These are phyloP conservation scores for Ilyonectria mors-panacis DNA, from an alignment of 2,329 filamentous ascomycete genomes.

Conservation along the genomic window DNA sequence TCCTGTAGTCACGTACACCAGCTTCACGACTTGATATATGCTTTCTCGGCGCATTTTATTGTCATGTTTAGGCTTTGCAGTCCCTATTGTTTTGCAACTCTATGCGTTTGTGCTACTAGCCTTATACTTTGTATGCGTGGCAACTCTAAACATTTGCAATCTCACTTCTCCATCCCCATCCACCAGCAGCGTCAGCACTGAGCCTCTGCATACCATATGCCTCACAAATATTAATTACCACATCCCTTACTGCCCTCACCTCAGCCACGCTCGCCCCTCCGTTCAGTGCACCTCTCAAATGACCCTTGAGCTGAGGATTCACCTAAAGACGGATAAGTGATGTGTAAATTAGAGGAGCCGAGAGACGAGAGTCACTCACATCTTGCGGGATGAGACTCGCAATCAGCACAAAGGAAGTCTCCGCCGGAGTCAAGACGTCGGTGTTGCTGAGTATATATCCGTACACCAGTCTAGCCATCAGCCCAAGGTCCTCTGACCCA, in stretches of 20 bases:
- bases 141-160: slow-evolving; percentile 42
- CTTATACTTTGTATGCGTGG: not conserved
- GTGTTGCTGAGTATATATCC: slow-evolving; percentile 47
- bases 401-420: slow-evolving; percentile 47
- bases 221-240: slow-evolving; percentile 47
- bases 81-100: not conserved
- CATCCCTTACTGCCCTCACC: slow-evolving; percentile 44
- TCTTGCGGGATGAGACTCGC: slow-evolving; percentile 49
- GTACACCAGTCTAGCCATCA: slow-evolving; percentile 45
- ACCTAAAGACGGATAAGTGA: slow-evolving; percentile 33
- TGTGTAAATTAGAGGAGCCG: not conserved
- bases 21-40: too few relatives aligned
- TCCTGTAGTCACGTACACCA: not conserved
- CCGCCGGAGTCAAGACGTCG: slow-evolving; percentile 41
- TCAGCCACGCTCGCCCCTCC: slow-evolving; percentile 46
- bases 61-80: not conserved
- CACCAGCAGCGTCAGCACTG: slow-evolving; percentile 34
- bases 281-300: slow-evolving; percentile 45
- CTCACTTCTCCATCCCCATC: slow-evolving; percentile 49
- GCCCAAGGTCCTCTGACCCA: slow-evolving; percentile 43
- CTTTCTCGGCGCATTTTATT: not conserved
- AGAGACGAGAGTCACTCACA: slow-evolving; percentile 32
- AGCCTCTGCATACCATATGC: slow-evolving; percentile 45
- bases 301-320: slow-evolving; percentile 48
- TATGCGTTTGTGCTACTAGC: not conserved